phyloP scores from a whole-genome alignment of 2,329 filamentous ascomycete genomes.

The Ophiocordyceps camponoti-saundersi region DNA sequence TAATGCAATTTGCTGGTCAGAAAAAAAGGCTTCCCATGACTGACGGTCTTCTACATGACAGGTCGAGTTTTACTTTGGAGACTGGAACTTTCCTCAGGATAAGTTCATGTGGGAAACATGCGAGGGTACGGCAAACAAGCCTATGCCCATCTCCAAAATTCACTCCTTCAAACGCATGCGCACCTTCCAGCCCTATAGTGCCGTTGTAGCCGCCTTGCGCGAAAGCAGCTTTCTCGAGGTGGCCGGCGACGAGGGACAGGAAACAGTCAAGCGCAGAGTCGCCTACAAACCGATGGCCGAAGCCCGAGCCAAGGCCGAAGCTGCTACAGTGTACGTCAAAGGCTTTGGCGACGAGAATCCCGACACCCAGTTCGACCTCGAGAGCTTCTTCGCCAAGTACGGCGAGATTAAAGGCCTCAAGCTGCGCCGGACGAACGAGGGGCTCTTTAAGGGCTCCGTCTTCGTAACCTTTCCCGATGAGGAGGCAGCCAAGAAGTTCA shows the following conservation, averaged over 20 bases:
- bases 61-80: constrained; percentile 94
- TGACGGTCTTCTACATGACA: constrained; percentile 16
- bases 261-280: constrained; percentile 61
- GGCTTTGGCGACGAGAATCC: constrained; percentile 78
- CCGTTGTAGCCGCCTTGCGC: constrained; percentile 68
- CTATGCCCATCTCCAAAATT: constrained; percentile 62
- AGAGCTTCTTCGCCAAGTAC: constrained; percentile 73
- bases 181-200: constrained; percentile 75
- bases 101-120: constrained; percentile 70
- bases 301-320: constrained; percentile 48
- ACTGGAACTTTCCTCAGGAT: constrained; percentile 78
- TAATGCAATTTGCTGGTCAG: constrained; percentile 17
- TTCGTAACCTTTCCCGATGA: constrained; percentile 83
- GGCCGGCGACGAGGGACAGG: constrained; percentile 52
- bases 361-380: constrained; percentile 81
- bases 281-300: constrained; percentile 43
- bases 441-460: constrained; percentile 85
- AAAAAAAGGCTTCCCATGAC: not conserved
- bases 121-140: constrained; percentile 63
- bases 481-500: constrained; percentile 64
- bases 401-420: constrained; percentile 70
- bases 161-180: constrained; percentile 91
- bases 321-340: constrained; percentile 76
- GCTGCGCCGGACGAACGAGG: constrained; percentile 58
- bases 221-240: constrained; percentile 59